Conservation (phyloP, 805 yeast species). For the Candida awuae region DNA sequence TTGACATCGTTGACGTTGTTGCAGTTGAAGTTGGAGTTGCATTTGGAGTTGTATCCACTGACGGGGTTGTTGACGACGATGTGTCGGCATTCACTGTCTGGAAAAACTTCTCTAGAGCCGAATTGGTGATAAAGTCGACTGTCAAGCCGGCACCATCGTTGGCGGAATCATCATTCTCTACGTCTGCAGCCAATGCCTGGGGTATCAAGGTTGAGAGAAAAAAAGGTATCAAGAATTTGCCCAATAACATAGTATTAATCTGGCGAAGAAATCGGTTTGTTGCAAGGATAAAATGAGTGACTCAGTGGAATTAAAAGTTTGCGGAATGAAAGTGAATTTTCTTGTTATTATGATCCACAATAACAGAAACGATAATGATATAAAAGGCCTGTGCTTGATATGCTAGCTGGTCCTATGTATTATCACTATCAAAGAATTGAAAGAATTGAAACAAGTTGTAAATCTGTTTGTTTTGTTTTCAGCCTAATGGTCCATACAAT, state of each 20-base stretch:
- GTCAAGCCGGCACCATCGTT: not conserved
- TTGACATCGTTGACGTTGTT: constrained; percentile 3
- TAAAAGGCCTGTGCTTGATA: too few relatives aligned
- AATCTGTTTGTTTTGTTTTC: too few relatives aligned
- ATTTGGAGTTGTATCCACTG: not conserved
- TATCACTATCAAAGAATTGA: too few relatives aligned
- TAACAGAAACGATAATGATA: too few relatives aligned
- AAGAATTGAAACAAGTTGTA: too few relatives aligned
- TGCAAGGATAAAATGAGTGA: too few relatives aligned
- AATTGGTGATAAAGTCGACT: not conserved
- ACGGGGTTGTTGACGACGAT: constrained; percentile 3
- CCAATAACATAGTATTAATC: not conserved
- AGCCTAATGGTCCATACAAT: too few relatives aligned
- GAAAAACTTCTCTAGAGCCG: not conserved
- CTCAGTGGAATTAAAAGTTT: too few relatives aligned
- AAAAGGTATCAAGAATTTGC: constrained; percentile 1
- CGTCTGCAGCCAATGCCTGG: not conserved
- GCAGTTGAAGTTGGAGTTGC: not conserved
- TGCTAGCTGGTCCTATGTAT: too few relatives aligned
- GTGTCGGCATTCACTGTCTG: not conserved
- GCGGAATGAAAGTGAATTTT: too few relatives aligned
- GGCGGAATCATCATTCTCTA: too few relatives aligned
- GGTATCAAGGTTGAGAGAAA: not conserved
- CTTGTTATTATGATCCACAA: too few relatives aligned
- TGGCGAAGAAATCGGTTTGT: not conserved